Base-by-base conservation (phyloP, 345 rosid species). In the Aurinia saxatilis region DNA sequence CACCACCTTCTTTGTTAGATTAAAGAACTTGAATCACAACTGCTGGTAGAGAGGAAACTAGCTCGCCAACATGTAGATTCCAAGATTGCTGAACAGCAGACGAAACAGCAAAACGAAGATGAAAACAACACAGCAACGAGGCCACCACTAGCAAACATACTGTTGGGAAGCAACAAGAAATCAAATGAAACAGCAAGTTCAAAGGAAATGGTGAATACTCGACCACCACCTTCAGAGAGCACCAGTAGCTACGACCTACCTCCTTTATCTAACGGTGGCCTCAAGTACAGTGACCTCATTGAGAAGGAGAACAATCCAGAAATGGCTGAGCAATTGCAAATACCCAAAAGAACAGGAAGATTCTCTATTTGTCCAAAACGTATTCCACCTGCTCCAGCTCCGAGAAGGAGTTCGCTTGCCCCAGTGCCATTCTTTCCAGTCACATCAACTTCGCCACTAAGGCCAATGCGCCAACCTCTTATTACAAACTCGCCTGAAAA, bases 1-100 rank as follows among this genome's bases (percentile, higher is more conserved):
- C n/a, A 52, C 40, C 14, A 41, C 15, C 3, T 9, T 57, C 50
- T 71, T 65, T 78, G 65, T 50, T 74, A 89, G 97, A 75, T 89
- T 19, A 93, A 85, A 72, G 99, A 93, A 67, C 79, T 93, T 35
- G 99, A 93, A 78, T 69, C 90, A 3, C 99, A 89, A 66, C 87
- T 93, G 52, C 82, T 93, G 16, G 81, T 85, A 30, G 99, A 89
- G 66, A 90, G 99, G 73, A 93, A 87, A 73, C 83, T 93, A 12
- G 97, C 97, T 23, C 86, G 97, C 50, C 99, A 90, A 71, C 96
- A 93, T 23, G 92, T 93, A 29, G 96, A 93, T 75, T 81, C 88
- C 15, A 93, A 79, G 82, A 84, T 85, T 14, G 96, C 91, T 23
- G 95, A 93, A 75, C 87, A 76, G 45, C 70, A 71, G 9, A 63